Conservation (phyloP, 2,329 filamentous ascomycete genomes). For the Colletotrichum spinosum region DNA sequence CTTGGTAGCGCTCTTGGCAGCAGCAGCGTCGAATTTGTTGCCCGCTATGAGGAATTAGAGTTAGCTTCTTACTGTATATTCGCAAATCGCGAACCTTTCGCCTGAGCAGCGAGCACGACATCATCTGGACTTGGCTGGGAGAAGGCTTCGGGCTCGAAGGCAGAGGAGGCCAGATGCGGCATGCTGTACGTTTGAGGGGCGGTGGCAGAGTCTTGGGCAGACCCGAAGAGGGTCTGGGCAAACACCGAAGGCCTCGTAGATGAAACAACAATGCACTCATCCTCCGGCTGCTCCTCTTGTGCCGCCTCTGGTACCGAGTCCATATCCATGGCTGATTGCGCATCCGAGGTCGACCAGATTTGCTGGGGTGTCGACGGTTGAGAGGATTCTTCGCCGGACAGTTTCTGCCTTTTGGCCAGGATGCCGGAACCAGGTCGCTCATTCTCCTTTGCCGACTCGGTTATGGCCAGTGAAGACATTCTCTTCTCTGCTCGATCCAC, state of each 20-base stretch:
- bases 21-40: constrained; percentile 54
- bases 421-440: constrained; percentile 36
- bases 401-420: constrained; percentile 40
- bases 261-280: constrained; percentile 34
- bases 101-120: constrained; percentile 86
- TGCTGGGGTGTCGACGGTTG: constrained; percentile 7
- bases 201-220: constrained; percentile 43
- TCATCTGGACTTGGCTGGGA: constrained; percentile 92
- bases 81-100: constrained; percentile 80
- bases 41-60: constrained; percentile 68
- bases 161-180: constrained; percentile 62
- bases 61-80: constrained; percentile 61
- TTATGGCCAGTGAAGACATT: constrained; percentile 39
- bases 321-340: constrained; percentile 26
- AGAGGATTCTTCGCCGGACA: constrained; percentile 37
- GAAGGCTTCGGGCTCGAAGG: constrained; percentile 73
- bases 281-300: constrained; percentile 6
- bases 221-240: constrained; percentile 64
- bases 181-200: constrained; percentile 52
- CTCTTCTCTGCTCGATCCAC: constrained; percentile 46
- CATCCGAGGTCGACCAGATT: background rate
- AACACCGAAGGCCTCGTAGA: constrained; percentile 64
- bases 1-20: constrained; percentile 53
- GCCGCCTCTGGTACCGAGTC: background rate
- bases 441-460: constrained; percentile 39